phyloP scores from a whole-genome alignment of 108 stramenopile genomes.

The Cyclotella choctawhatcheeana region DNA sequence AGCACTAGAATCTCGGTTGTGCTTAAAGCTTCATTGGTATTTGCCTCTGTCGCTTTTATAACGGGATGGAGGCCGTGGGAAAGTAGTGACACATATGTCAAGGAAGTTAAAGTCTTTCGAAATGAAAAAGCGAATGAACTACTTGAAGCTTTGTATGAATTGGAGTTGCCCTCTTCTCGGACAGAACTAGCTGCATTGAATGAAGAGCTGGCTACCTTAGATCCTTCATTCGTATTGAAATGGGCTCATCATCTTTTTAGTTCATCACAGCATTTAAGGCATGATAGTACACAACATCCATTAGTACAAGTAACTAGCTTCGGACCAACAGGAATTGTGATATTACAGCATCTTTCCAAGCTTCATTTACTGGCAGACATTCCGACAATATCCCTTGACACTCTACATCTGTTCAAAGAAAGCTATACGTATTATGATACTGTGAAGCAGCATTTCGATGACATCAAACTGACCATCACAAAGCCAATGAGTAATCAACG shows the following conservation, averaged over 20 bases:
- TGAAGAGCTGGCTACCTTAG: slow-evolving; percentile 11
- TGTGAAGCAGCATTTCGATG: slow-evolving; percentile 6
- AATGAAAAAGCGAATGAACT: slow-evolving; percentile 17
- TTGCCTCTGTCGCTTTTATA: background rate
- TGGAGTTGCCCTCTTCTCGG: slow-evolving; percentile 18
- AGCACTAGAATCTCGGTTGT: background rate
- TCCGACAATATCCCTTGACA: slow-evolving; percentile 58
- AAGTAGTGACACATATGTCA: background rate
- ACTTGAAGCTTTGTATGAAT: slow-evolving; percentile 21
- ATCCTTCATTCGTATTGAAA: slow-evolving; percentile 22
- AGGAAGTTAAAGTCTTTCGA: background rate
- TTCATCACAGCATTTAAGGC: background rate
- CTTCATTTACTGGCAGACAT: slow-evolving; percentile 20
- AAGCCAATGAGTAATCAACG: slow-evolving; percentile 10
- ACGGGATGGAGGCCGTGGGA: background rate
- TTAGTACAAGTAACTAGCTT: slow-evolving; percentile 54
- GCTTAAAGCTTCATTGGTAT: background rate
- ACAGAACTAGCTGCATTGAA: slow-evolving; percentile 16
- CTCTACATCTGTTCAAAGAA: slow-evolving; percentile 54
- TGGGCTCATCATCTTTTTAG: slow-evolving; percentile 25
- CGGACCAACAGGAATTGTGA: slow-evolving; percentile 53
- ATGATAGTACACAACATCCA: slow-evolving; percentile 12
- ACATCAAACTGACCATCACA: slow-evolving; percentile 19
- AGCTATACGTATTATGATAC: slow-evolving; percentile 47
- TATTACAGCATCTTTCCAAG: slow-evolving; percentile 37